A percentile compares a stretch with the other conserved stretches of the same genome.
Conservation (phyloP, 2,329 filamentous ascomycete species). For the Triangularia setosa region DNA sequence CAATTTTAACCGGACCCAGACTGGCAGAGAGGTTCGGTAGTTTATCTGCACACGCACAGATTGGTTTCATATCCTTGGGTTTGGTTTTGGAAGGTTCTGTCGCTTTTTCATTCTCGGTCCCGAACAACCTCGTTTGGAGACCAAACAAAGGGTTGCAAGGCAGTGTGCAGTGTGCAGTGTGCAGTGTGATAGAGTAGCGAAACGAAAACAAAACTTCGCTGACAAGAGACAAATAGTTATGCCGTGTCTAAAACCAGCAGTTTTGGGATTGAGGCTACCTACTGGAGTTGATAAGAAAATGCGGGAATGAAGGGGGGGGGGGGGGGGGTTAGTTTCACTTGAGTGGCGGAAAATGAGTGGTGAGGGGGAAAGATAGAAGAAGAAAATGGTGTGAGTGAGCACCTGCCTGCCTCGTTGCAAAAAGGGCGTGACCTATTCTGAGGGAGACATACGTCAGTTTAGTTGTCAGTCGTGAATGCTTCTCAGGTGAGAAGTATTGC, state of each 20-base stretch:
- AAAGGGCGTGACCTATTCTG: too few species aligned
- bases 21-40: not conserved
- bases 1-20: not conserved
- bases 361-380: not conserved
- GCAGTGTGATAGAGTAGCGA: too few species aligned
- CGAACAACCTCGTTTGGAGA: too few species aligned
- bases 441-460: not conserved
- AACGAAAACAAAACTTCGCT: too few species aligned
- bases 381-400: not conserved
- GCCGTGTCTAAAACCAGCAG: not conserved
- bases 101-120: not conserved
- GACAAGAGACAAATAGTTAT: not conserved
- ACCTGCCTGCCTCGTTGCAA: too few species aligned
- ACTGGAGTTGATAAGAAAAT: not conserved
- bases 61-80: too few species aligned
- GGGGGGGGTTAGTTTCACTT: not conserved
- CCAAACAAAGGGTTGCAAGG: not conserved
- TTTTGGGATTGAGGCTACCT: not conserved
- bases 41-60: too few species aligned
- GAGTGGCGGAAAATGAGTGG: not conserved
- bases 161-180: too few species aligned
- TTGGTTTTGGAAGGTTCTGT: too few species aligned
- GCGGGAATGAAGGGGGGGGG: not conserved
- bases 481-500: not conserved
- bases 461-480: too few species aligned